phyloP scores from a whole-genome alignment of 163 green algal genomes.

The Trebouxiophyceae sp. region DNA sequence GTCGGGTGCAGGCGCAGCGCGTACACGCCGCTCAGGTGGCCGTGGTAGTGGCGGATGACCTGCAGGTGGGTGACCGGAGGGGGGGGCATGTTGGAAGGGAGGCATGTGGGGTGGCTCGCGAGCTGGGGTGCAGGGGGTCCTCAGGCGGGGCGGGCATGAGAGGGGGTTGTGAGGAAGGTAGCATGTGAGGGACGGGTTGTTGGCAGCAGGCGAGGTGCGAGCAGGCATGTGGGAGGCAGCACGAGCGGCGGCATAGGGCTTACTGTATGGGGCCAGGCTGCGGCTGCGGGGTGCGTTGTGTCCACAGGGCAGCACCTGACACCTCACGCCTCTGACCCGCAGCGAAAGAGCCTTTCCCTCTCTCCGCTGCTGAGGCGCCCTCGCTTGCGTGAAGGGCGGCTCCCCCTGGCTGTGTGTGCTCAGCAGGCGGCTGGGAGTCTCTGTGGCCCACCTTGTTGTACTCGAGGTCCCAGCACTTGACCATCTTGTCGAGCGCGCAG shows the following conservation, averaged over 20 bases:
- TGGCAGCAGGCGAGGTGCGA: no score
- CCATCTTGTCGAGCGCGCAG: slow-evolving; percentile 92
- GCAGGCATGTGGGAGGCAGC: no score
- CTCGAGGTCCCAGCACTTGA: slow-evolving; percentile 99
- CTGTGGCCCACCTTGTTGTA: slow-evolving; percentile 91
- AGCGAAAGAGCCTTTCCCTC: neutral
- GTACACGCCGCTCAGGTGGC: slow-evolving; percentile 96
- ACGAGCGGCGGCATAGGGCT: no score
- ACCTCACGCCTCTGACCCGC: neutral
- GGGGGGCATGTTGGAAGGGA: no score
- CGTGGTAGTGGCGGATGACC: slow-evolving; percentile 96
- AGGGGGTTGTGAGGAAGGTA: no score
- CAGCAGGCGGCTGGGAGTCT: neutral
- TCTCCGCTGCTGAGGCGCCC: neutral
- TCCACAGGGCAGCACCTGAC: no score
- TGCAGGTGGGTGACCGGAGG: slow-evolving; percentile 37
- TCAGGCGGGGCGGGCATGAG: no score
- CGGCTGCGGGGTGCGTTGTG: no score
- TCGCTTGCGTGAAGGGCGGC: neutral
- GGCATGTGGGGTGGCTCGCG: no score
- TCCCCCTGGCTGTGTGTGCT: neutral
- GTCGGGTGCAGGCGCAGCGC: slow-evolving; percentile 88
- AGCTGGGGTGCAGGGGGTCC: no score
- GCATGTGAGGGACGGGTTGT: no score
- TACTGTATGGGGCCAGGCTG: no score